Conservation (phyloP, 768 basidiomycete species). For the Mycena floridula region DNA sequence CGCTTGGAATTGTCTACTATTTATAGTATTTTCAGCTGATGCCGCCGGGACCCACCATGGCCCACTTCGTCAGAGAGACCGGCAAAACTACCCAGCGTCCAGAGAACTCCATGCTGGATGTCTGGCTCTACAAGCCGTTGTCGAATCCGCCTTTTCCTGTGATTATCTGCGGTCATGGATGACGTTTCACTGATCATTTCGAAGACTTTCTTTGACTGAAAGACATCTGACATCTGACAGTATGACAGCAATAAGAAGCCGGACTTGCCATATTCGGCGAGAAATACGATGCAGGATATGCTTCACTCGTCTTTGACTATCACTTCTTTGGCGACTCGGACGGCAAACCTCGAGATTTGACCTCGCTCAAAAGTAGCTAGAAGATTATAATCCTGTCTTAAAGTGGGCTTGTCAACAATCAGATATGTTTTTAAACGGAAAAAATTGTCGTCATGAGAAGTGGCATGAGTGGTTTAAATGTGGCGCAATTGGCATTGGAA, state of each 20-base stretch:
- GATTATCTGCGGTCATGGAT: conserved; percentile 18
- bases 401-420: conserved; percentile 16
- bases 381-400: conserved; percentile 17
- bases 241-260: conserved; percentile 20
- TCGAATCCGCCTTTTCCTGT: conserved; percentile 12
- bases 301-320: conserved; percentile 23
- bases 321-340: conserved; percentile 19
- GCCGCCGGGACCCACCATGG: too few relatives aligned
- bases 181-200: too few relatives aligned
- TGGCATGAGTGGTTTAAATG: conserved; percentile 16
- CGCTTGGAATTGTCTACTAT: too few relatives aligned
- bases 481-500: conserved; percentile 12
- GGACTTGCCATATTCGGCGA: conserved; percentile 20
- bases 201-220: too few relatives aligned
- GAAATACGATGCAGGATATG: conserved; percentile 17
- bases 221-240: too few relatives aligned
- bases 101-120: conserved; percentile 7
- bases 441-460: conserved; percentile 22
- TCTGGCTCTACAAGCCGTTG: conserved; percentile 16
- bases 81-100: conserved; percentile 11
- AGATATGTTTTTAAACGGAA: conserved; percentile 14
- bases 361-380: conserved; percentile 13
- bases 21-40: too few relatives aligned
- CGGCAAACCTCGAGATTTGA: conserved; percentile 17
- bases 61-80: conserved; percentile 8